Percentiles rank a stretch among this genome's conserved stretches.
These are phyloP conservation scores for Parietaria judaica DNA, from an alignment of 306 rosid species.

Conservation along the genomic window DNA sequence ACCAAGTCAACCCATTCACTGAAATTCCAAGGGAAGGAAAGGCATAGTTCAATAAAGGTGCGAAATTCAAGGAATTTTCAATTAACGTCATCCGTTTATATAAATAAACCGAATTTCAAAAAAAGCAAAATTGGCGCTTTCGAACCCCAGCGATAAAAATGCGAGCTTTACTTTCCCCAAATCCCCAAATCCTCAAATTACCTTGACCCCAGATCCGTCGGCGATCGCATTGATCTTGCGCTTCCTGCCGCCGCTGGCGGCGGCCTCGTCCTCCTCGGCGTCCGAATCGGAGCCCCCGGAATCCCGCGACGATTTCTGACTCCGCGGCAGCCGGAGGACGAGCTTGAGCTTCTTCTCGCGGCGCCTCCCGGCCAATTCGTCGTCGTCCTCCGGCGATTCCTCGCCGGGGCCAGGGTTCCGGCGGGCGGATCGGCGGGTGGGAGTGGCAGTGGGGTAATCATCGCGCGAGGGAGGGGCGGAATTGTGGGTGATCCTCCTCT, in stretches of 20 bases:
- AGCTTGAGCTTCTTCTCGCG: slow-evolving; percentile 60
- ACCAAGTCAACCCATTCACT: slow-evolving; percentile 39
- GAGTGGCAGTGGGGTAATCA: slow-evolving; percentile 33
- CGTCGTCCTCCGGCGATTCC: slow-evolving; percentile 20
- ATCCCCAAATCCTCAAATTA: slow-evolving; percentile 24
- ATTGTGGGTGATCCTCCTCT: slow-evolving; percentile 12
- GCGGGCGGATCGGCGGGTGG: slow-evolving; percentile 60
- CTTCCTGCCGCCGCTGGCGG: slow-evolving; percentile 28
- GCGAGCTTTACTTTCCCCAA: neutral
- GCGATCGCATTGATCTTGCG: slow-evolving; percentile 38
- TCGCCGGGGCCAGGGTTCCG: slow-evolving; percentile 42
- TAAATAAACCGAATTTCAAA: neutral
- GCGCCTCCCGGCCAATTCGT: slow-evolving; percentile 28
- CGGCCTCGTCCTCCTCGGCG: slow-evolving; percentile 31
- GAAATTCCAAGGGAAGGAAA: slow-evolving; percentile 18
- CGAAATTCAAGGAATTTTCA: slow-evolving; percentile 47
- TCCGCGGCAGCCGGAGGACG: slow-evolving; percentile 36
- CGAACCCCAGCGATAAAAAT: slow-evolving; percentile 10
- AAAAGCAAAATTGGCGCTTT: slow-evolving; percentile 13
- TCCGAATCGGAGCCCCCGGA: slow-evolving; percentile 42
- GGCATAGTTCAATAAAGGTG: slow-evolving; percentile 28
- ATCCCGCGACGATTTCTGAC: slow-evolving; percentile 34
- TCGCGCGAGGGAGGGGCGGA: slow-evolving; percentile 30
- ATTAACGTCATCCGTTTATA: slow-evolving; percentile 29
- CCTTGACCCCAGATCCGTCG: slow-evolving; percentile 50